These are phyloP conservation scores for Coprinopsis marcescibilis DNA, from an alignment of 768 basidiomycete species.

Conservation along the genomic window DNA sequence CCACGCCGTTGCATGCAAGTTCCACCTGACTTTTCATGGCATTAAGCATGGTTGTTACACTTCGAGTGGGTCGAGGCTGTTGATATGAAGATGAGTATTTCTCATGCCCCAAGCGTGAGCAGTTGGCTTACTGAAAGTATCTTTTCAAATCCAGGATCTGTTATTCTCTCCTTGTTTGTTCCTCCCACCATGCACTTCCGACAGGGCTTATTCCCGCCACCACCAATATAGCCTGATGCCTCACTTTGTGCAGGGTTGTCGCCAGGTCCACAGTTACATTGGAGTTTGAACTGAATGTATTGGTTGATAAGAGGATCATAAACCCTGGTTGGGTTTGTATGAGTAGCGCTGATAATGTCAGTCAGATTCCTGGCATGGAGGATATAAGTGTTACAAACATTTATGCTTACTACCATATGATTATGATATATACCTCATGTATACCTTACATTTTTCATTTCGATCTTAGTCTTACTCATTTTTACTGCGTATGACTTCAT, in stretches of 20 bases:
- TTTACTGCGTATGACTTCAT: no score
- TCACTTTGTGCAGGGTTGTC: slow-evolving; percentile 39
- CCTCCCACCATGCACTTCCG: slow-evolving; percentile 31
- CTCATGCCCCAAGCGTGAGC: neutral
- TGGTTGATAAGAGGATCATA: slow-evolving; percentile 21
- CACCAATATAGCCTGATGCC: slow-evolving; percentile 32
- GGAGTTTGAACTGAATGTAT: slow-evolving; percentile 21
- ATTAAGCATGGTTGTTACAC: slow-evolving; percentile 15
- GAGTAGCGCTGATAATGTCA: no score
- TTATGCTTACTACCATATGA: no score
- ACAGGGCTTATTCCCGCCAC: slow-evolving; percentile 28
- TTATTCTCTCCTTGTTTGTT: slow-evolving; percentile 23
- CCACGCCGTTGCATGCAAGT: slow-evolving; percentile 26
- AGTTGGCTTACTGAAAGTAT: slow-evolving; percentile 24
- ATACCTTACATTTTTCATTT: no score
- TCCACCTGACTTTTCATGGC: slow-evolving; percentile 26
- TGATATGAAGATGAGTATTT: neutral
- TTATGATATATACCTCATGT: no score
- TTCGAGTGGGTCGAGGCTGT: slow-evolving; percentile 20
- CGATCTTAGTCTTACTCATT: no score
- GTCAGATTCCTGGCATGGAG: no score
- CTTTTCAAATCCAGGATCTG: slow-evolving; percentile 27
- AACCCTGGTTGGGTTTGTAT: slow-evolving; percentile 25
- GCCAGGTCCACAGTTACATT: slow-evolving; percentile 23
- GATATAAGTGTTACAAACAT: no score